Conservation (phyloP, 768 basidiomycete genomes). For the Naganishia vaughanmartiniae region DNA sequence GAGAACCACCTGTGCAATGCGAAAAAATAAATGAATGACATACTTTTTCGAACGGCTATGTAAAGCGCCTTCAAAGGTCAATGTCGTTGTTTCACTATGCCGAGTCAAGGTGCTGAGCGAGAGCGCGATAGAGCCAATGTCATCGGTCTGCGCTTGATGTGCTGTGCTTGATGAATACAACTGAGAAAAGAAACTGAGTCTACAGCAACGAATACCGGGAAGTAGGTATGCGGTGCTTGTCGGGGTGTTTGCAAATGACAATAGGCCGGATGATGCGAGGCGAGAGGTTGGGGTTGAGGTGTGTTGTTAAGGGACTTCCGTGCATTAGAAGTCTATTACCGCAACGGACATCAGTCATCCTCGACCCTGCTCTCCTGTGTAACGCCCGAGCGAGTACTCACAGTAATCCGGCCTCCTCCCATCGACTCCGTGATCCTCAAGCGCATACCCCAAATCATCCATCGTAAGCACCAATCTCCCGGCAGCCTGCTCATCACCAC, state of each 20-base stretch:
- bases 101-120: neutral
- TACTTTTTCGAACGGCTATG: too few species aligned
- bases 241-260: too few species aligned
- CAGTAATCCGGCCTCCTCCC: constrained; percentile 90
- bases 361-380: neutral
- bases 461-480: constrained; percentile 91
- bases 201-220: neutral
- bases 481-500: constrained; percentile 53
- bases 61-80: too few species aligned
- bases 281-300: too few species aligned
- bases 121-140: neutral
- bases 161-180: constrained; percentile 1
- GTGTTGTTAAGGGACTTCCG: too few species aligned
- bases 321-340: too few species aligned
- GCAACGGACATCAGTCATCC: neutral
- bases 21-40: too few species aligned
- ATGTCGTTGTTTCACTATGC: too few species aligned
- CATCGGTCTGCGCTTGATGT: neutral
- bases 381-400: constrained; percentile 32
- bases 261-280: too few species aligned
- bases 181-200: neutral
- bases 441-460: constrained; percentile 90
- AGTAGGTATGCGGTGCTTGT: too few species aligned
- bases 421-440: constrained; percentile 94
- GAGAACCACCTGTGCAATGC: too few species aligned